A percentile compares a stretch with the other conserved stretches of the same genome.
These are phyloP conservation scores for Penstemon eatonii DNA, from an alignment of 257 asterid species.

Conservation along the genomic window DNA sequence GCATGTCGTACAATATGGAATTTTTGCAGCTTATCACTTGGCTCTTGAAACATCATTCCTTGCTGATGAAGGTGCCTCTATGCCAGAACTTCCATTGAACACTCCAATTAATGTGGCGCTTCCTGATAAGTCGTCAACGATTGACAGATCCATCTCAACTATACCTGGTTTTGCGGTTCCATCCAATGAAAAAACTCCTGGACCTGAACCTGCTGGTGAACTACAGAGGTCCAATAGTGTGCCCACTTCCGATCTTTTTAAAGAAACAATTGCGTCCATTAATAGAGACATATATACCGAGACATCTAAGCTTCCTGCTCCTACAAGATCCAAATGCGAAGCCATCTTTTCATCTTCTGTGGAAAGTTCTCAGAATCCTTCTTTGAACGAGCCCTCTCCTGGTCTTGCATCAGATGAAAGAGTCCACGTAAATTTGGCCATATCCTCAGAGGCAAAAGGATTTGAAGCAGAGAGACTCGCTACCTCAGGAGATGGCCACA, in stretches of 20 bases:
- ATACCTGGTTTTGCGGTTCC: constrained; percentile 62
- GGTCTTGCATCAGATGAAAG: constrained; percentile 36
- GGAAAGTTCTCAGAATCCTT: constrained; percentile 34
- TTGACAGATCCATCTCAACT: constrained; percentile 75
- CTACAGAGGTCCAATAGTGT: constrained; percentile 59
- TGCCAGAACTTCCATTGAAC: constrained; percentile 72
- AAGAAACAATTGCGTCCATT: constrained; percentile 34
- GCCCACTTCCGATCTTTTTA: constrained; percentile 47
- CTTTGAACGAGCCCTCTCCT: constrained; percentile 37
- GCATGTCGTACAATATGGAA: constrained; percentile 88
- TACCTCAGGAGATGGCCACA: constrained; percentile 29
- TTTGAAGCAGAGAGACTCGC: constrained; percentile 28
- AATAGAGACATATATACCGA: constrained; percentile 37
- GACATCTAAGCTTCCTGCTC: constrained; percentile 26
- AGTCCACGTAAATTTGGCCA: constrained; percentile 27
- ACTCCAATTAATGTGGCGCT: constrained; percentile 77
- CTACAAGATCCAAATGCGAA: constrained; percentile 38
- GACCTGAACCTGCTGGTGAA: constrained; percentile 50
- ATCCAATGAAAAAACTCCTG: constrained; percentile 41
- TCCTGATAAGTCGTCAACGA: constrained; percentile 67
- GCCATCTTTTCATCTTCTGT: constrained; percentile 41
- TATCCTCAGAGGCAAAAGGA: constrained; percentile 37
- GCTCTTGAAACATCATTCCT: constrained; percentile 97
- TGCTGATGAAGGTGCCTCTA: constrained; percentile 97
- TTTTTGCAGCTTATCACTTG: constrained; percentile 96